phyloP scores from a whole-genome alignment of 345 rosid species.

The Streptanthus diversifolius region DNA sequence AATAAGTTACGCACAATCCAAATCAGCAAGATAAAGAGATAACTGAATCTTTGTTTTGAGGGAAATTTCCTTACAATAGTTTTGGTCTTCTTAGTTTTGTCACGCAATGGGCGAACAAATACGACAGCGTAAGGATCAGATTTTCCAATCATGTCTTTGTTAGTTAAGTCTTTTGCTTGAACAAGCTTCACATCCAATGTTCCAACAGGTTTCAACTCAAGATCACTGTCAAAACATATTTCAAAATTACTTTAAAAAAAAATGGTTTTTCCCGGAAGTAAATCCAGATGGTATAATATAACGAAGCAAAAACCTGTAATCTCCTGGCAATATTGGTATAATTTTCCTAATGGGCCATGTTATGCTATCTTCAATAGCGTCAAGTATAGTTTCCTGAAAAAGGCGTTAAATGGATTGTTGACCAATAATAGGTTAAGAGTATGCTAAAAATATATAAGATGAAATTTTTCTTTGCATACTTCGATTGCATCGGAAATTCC shows the following conservation, averaged over 20 bases:
- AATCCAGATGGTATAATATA: background rate
- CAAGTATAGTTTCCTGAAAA: conserved; percentile 68
- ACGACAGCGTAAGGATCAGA: conserved; percentile 84
- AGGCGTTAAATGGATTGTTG: background rate
- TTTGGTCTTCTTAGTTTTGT: conserved; percentile 70
- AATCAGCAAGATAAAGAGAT: background rate
- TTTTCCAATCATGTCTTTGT: conserved; percentile 87
- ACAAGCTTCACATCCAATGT: conserved; percentile 84
- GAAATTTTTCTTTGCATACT: conserved; percentile 38
- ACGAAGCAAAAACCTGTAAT: conserved; percentile 58
- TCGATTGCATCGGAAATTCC: conserved; percentile 83
- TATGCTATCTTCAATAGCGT: conserved; percentile 83
- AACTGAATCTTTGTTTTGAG: background rate
- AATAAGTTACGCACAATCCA: background rate
- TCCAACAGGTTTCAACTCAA: conserved; percentile 88
- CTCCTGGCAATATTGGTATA: conserved; percentile 77
- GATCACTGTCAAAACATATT: conserved; percentile 44
- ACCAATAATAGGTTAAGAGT: background rate
- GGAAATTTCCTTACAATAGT: conserved; percentile 50
- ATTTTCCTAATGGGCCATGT: conserved; percentile 94
- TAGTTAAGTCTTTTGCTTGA: conserved; percentile 76
- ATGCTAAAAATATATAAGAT: background rate
- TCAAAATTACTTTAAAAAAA: background rate
- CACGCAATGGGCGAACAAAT: conserved; percentile 71
- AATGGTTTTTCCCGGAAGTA: background rate